Evolutionary conservation across 2,329 filamentous ascomycete species (phyloP).

Genomic region (Diaporthe aspalathi): DNA sequence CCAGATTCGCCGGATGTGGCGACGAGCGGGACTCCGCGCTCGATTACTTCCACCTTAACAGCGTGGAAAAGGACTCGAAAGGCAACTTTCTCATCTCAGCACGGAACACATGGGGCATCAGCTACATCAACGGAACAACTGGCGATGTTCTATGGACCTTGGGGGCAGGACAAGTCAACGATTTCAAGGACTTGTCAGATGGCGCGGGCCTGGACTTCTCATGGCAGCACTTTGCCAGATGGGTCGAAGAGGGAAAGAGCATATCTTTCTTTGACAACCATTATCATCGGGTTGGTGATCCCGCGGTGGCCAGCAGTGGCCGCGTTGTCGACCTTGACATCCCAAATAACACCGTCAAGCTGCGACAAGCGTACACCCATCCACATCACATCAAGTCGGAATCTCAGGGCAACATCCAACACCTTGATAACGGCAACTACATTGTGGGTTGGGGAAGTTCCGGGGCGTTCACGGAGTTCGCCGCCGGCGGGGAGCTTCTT

Average conservation of each 20-base stretch:
- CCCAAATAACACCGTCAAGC: constrained; percentile 44
- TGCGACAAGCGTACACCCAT: constrained; percentile 47
- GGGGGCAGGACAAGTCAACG: constrained; percentile 48
- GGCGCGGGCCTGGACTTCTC: constrained; percentile 50
- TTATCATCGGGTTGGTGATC: constrained; percentile 38
- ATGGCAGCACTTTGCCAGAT: constrained; percentile 54
- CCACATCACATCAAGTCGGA: constrained; percentile 40
- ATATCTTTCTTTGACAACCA: constrained; percentile 54
- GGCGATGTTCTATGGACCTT: constrained; percentile 52
- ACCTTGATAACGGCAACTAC: constrained; percentile 63
- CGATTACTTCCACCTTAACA: constrained; percentile 55
- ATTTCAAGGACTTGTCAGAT: constrained; percentile 49
- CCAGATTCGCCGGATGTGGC: constrained; percentile 37
- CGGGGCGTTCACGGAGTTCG: constrained; percentile 39
- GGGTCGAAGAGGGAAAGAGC: constrained; percentile 41
- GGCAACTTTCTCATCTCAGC: constrained; percentile 54
- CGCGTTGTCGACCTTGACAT: constrained; percentile 45
- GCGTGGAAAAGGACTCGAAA: constrained; percentile 47
- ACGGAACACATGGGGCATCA: constrained; percentile 47
- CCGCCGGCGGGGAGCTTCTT: constrained; percentile 38
- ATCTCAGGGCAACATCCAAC: constrained; percentile 61
- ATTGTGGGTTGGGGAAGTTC: constrained; percentile 62
- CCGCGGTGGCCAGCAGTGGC: constrained; percentile 41
- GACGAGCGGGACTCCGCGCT: constrained; percentile 41
- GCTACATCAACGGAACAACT: constrained; percentile 40